Evolutionary conservation across 331 rosid genomes (phyloP).

Genomic region (Prunus yedoensis): DNA sequence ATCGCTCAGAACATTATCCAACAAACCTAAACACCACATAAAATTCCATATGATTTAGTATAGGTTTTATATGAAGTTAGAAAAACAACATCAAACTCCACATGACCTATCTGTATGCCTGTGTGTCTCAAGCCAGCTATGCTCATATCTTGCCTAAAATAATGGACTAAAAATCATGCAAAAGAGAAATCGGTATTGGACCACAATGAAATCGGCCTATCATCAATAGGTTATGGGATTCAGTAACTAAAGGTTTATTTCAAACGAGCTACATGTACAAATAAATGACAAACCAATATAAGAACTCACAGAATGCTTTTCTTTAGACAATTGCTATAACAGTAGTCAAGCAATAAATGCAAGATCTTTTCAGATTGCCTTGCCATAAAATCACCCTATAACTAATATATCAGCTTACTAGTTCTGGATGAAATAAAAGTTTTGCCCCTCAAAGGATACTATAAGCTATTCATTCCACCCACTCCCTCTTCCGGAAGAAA

Average conservation of each 20-base stretch:
- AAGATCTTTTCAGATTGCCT: neutral
- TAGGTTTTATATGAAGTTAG: neutral
- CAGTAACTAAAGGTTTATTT: neutral
- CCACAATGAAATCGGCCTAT: neutral
- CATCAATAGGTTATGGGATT: neutral
- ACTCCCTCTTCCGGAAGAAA: too few relatives aligned
- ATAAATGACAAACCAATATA: neutral
- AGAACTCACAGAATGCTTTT: neutral
- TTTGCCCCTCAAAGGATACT: neutral
- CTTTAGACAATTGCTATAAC: neutral
- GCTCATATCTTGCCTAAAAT: neutral
- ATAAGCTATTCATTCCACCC: neutral
- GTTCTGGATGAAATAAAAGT: neutral
- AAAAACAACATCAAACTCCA: neutral
- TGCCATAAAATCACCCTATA: neutral
- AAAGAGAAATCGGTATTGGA: neutral
- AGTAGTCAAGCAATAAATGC: neutral
- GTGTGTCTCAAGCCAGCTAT: neutral
- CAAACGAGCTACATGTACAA: neutral
- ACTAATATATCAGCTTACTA: neutral
- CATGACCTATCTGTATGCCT: neutral
- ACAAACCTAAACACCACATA: slow-evolving; percentile 51
- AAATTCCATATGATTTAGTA: slow-evolving; percentile 13
- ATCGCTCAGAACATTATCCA: slow-evolving; percentile 93
- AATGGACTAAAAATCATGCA: too few relatives aligned